Conservation (phyloP, 176 grass and related monocot genomes). For the Triticum dicoccoides region DNA sequence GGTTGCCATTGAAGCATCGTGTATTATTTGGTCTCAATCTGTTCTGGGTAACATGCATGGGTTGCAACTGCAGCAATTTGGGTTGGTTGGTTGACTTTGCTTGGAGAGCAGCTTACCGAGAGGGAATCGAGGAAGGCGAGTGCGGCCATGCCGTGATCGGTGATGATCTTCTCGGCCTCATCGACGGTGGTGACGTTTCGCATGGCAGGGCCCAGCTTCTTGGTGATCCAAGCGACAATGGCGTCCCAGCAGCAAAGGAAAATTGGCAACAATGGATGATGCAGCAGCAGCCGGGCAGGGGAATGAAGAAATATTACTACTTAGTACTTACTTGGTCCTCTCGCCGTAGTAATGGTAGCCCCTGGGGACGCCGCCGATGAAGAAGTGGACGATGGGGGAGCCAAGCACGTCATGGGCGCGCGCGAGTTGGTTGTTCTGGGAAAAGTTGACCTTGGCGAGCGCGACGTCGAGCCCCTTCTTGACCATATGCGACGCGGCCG, state of each 20-base stretch:
- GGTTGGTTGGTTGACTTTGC: neutral
- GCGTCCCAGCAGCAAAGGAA: constrained; percentile 35
- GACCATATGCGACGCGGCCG: constrained; percentile 49
- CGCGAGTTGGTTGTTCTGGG: constrained; percentile 63
- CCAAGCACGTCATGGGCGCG: constrained; percentile 60
- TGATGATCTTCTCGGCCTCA: constrained; percentile 67
- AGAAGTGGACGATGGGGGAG: constrained; percentile 69
- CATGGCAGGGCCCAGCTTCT: constrained; percentile 79
- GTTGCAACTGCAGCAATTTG: neutral
- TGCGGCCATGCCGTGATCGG: constrained; percentile 45
- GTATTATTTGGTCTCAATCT: too few species aligned
- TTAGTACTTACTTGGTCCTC: constrained; percentile 43
- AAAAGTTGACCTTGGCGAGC: constrained; percentile 74
- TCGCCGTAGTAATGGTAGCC: constrained; percentile 48
- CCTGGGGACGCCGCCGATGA: constrained; percentile 54
- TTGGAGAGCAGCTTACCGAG: constrained; percentile 5
- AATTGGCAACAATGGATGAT: neutral
- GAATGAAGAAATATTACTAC: neutral
- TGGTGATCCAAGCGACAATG: constrained; percentile 80
- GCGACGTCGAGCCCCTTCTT: constrained; percentile 36
- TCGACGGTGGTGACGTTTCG: constrained; percentile 64
- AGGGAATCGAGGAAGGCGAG: constrained; percentile 66
- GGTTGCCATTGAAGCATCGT: too few species aligned
- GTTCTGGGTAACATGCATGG: neutral
- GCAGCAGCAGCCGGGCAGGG: neutral